A percentile compares a stretch with the other conserved stretches of the same genome.
Evolutionary conservation across 2,329 filamentous ascomycete genomes (phyloP).

Genomic region (Alternaria atra): DNA sequence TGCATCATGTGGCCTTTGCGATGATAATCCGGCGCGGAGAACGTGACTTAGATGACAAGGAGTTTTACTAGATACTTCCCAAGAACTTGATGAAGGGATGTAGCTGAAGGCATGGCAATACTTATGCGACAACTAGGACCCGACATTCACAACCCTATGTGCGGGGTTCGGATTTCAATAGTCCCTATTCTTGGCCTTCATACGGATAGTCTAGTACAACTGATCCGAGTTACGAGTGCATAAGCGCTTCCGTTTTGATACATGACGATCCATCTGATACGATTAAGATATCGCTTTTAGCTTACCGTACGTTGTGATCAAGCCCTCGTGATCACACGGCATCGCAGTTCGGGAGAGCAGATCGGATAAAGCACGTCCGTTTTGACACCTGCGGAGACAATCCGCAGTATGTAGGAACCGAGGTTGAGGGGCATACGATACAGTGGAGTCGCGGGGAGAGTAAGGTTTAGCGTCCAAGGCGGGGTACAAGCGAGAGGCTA

Average conservation of each 20-base stretch:
- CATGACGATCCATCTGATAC: background rate
- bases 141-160: background rate
- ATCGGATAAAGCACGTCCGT: slow-evolving; percentile 2
- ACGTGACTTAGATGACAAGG: background rate
- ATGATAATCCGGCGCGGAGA: background rate
- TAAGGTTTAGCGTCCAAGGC: background rate
- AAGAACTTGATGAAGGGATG: background rate
- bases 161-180: background rate
- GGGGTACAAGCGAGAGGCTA: slow-evolving; percentile 6
- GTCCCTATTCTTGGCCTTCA: background rate
- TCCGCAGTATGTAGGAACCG: background rate
- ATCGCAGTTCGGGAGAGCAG: background rate
- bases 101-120: background rate
- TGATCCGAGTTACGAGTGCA: background rate
- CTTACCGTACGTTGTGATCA: background rate
- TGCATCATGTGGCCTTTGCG: slow-evolving; percentile 27
- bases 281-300: background rate
- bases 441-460: background rate
- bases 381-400: background rate
- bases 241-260: background rate
- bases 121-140: background rate
- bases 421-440: background rate
- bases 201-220: background rate
- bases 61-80: background rate
- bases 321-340: background rate